Evolutionary conservation across 495 filamentous ascomycete genomes (phyloP).

Genomic region (Neurospora sp.): DNA sequence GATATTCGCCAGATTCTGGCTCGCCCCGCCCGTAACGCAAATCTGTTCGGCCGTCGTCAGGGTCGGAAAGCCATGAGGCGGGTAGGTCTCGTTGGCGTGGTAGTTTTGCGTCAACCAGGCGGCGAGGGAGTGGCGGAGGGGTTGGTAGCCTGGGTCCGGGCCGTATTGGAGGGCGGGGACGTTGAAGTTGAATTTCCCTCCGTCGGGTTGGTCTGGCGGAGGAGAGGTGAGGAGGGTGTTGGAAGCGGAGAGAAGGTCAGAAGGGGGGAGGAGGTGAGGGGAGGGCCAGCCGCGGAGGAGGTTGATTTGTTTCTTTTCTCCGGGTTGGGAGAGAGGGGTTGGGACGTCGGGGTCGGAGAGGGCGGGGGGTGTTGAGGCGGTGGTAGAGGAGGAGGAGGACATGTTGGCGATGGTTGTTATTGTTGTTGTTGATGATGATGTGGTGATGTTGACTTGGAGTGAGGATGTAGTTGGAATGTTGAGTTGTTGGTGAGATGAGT

Average conservation of each 20-base stretch:
- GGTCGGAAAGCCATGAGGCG: background rate
- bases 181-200: constrained; percentile 26
- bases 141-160: constrained; percentile 62
- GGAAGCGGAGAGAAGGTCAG: constrained; percentile 45
- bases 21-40: constrained; percentile 71
- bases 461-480: background rate
- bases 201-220: background rate
- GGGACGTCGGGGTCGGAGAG: background rate
- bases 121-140: constrained; percentile 53
- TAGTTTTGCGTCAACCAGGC: constrained; percentile 44
- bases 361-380: background rate
- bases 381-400: background rate
- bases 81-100: background rate
- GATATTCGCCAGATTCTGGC: constrained; percentile 61
- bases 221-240: constrained; percentile 33
- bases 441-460: background rate
- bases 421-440: background rate
- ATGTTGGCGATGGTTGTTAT: background rate
- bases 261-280: constrained; percentile 55
- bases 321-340: background rate
- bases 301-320: constrained; percentile 42
- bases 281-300: constrained; percentile 64
- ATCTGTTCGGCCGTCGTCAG: constrained; percentile 46
- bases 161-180: constrained; percentile 61
- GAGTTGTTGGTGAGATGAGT: background rate